Percentiles rank a stretch among this genome's conserved stretches.
phyloP scores from a whole-genome alignment of 2,329 filamentous ascomycete genomes.

The Penicillium corylophilum region DNA sequence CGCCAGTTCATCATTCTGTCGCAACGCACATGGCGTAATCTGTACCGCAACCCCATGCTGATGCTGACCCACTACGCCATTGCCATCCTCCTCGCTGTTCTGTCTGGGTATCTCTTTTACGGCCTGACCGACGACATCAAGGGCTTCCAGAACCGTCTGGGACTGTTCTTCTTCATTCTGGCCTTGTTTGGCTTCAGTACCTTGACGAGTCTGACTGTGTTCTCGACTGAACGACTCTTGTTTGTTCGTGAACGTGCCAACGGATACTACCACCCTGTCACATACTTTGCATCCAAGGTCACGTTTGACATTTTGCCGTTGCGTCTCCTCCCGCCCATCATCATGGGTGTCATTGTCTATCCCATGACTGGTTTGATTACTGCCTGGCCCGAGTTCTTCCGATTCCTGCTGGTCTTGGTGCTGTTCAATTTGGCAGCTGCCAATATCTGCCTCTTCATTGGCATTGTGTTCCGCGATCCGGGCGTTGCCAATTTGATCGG shows the following conservation, averaged over 20 bases:
- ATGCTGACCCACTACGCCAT: slow-evolving; percentile 99
- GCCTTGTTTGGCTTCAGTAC: slow-evolving; percentile 97
- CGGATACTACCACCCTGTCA: slow-evolving; percentile 90
- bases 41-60: slow-evolving; percentile 95
- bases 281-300: slow-evolving; percentile 95
- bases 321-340: slow-evolving; percentile 88
- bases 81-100: slow-evolving; percentile 87
- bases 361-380: slow-evolving; percentile 94
- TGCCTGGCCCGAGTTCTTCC: slow-evolving; percentile 78
- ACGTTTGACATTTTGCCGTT: slow-evolving; percentile 95
- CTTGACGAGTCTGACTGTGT: slow-evolving; percentile 88
- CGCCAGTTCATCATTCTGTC: slow-evolving; percentile 89
- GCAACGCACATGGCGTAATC: slow-evolving; percentile 88
- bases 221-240: slow-evolving; percentile 82
- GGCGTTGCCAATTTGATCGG: slow-evolving; percentile 92
- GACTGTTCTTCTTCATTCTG: slow-evolving; percentile 95
- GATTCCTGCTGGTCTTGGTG: slow-evolving; percentile 87
- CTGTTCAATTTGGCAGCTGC: slow-evolving; percentile 95
- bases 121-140: slow-evolving; percentile 93
- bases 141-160: slow-evolving; percentile 95
- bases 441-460: slow-evolving; percentile 91
- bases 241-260: slow-evolving; percentile 95
- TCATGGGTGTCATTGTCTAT: slow-evolving; percentile 94
- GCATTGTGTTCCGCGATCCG: slow-evolving; percentile 87
- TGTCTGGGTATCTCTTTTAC: slow-evolving; percentile 95